Evolutionary conservation across 495 filamentous ascomycete genomes (phyloP), one percentile per base, ranked within the genome.

Genomic region (Bryoglossum gracile): DNA sequence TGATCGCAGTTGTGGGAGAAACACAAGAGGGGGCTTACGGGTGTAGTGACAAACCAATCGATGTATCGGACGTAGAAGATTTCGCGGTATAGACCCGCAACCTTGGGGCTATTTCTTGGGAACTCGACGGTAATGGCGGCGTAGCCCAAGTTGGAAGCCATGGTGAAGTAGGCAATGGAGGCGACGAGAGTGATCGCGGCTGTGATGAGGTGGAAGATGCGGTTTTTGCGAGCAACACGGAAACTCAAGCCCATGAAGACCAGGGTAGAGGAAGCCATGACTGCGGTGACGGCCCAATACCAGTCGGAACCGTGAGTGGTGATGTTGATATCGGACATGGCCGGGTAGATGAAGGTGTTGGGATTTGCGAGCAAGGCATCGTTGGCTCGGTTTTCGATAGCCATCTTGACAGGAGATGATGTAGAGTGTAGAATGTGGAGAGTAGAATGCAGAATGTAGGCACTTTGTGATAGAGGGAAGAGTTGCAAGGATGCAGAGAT

Each of bases 11-110:
- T n/a, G n/a, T n/a, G n/a, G n/a, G n/a, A n/a, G n/a, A n/a, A n/a
- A n/a, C 13, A 24, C 3, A 22, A 30, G 8, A 16, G 2, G 16
- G 35, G 34, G 33, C 39, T 62, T 50, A 62, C 36, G 24, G 68
- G 63, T 23, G 59, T 69, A 13, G 67, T 72, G 39, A 70, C 56
- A 30, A 63, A 57, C 80, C 81, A 83, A 59, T 84, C 76, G 50
- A 87, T 76, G 62, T 86, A 87, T 22, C 82, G 69, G 25, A 77
- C 81, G 49, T 82, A 88, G 62, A 86, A 87, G 57, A 88, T 77
- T 62, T 86, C 72, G 8, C 84, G 74, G 14, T 68, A 71, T 3
- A 60, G 54, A 8, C 73, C 74, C 8, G 54, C 35, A 3, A 75
- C 68, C 18, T 65, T 62, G 26, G 62, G 56, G 17, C 70, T 65